Evolutionary conservation across 768 basidiomycete species (phyloP).

Genomic region (Coprinellus micaceus): DNA sequence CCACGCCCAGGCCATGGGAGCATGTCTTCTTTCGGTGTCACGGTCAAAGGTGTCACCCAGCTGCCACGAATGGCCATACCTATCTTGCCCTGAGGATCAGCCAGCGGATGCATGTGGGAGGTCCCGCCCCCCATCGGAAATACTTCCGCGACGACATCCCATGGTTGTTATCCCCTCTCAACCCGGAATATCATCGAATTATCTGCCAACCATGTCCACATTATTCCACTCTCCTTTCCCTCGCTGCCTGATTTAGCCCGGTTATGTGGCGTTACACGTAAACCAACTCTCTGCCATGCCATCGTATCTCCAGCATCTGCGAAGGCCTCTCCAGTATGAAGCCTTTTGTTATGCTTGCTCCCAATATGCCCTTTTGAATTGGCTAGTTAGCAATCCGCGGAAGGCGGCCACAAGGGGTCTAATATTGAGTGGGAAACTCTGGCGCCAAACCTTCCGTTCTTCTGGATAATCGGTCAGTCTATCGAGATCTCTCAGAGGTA

Average conservation of each 20-base stretch:
- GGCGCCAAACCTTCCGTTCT: slow-evolving; percentile 38
- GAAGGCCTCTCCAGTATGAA: slow-evolving; percentile 4
- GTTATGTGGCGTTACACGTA: slow-evolving; percentile 47
- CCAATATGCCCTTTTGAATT: slow-evolving; percentile 29
- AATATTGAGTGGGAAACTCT: slow-evolving; percentile 34
- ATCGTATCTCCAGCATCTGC: slow-evolving; percentile 23
- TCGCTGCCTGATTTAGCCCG: slow-evolving; percentile 22
- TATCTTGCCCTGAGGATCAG: slow-evolving; percentile 41
- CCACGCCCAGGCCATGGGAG: slow-evolving; percentile 15
- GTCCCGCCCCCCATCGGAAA: slow-evolving; percentile 29
- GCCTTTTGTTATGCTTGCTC: slow-evolving; percentile 20
- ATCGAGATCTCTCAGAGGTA: slow-evolving; percentile 26
- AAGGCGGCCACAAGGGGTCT: slow-evolving; percentile 37
- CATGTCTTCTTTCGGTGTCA: slow-evolving; percentile 29
- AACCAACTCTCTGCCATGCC: slow-evolving; percentile 23
- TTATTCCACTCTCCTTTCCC: slow-evolving; percentile 11
- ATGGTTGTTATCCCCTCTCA: slow-evolving; percentile 28
- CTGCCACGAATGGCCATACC: slow-evolving; percentile 24
- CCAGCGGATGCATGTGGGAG: slow-evolving; percentile 30
- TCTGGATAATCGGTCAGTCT: slow-evolving; percentile 34
- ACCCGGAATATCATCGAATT: slow-evolving; percentile 6
- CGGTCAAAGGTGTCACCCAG: slow-evolving; percentile 14
- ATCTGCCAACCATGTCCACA: background rate
- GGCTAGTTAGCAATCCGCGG: slow-evolving; percentile 43
- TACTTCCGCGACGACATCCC: slow-evolving; percentile 30